A percentile compares a stretch with the other conserved stretches of the same genome.
Conservation (phyloP, 1,139 yeast genomes). For the Yamadazyma diospyri region DNA sequence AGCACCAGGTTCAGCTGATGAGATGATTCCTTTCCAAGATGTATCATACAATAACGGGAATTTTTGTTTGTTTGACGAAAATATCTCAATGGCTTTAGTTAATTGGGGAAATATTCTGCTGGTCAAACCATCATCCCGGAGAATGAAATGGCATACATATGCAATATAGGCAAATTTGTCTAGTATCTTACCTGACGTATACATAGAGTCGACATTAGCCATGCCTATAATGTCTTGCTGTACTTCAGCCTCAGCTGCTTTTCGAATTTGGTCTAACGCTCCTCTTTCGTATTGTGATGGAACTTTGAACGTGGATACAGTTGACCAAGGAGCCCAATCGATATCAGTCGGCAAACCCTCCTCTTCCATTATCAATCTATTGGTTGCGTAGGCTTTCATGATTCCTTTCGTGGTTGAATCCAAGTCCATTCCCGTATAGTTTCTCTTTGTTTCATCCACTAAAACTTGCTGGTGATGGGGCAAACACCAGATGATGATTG, state of each 20-base stretch:
- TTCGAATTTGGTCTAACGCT: conserved; percentile 35
- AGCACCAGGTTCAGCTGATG: conserved; percentile 61
- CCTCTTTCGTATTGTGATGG: conserved; percentile 33
- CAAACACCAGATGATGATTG: conserved; percentile 47
- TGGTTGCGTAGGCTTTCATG: conserved; percentile 57
- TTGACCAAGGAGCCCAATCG: conserved; percentile 58
- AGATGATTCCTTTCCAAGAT: conserved; percentile 71
- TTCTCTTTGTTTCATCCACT: conserved; percentile 14
- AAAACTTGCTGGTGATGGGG: conserved; percentile 67
- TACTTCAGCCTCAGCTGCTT: conserved; percentile 52
- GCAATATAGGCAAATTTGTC: conserved; percentile 75
- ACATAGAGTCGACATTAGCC: conserved; percentile 70
- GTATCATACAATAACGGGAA: conserved; percentile 64
- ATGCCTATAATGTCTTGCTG: conserved; percentile 52
- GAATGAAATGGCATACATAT: conserved; percentile 55
- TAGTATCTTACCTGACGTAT: conserved; percentile 68
- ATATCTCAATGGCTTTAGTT: conserved; percentile 58
- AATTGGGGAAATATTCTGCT: conserved; percentile 43
- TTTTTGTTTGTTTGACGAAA: conserved; percentile 54
- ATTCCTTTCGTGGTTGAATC: conserved; percentile 70
- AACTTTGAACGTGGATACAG: conserved; percentile 26
- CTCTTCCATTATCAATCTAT: conserved; percentile 46
- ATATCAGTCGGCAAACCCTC: conserved; percentile 47
- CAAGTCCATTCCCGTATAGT: conserved; percentile 36
- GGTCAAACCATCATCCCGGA: conserved; percentile 48